Base-by-base conservation (phyloP, 257 asterid species). In the Rubia yunnanensis region DNA sequence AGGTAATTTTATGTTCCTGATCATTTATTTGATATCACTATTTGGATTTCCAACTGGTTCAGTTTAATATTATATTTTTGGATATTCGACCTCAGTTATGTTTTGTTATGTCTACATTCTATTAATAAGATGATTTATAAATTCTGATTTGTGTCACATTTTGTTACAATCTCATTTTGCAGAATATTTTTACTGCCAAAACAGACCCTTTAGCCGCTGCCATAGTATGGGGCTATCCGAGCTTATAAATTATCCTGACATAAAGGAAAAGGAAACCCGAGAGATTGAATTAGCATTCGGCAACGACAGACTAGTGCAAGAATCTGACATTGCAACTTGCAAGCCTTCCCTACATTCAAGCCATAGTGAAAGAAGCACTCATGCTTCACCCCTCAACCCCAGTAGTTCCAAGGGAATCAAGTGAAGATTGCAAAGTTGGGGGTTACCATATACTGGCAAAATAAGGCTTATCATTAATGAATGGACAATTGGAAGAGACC, bases 381-480 rank as follows among this genome's bases (percentile, higher is more conserved):
- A 71, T 95, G 73, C 83, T 89, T 23, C 96, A 89, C 69, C 96
- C 96, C 9, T 72, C 92, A 0, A 91, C 84, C 17, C 95, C 96
- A 34, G 32, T 89, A 35, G 79, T 85, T 2, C 61, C 76, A 0
- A 66, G 95, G 2, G 79, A 82, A 55, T 79, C 91, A 6, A 82
- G 71, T 28, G 68, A 81, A 67, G 89, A 82, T 61, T 86, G 91
- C 80, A 57, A 60, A 30, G 22, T 89, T 2, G 74, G 60, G 48
- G 87, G 91, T 22, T 86, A 80, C 70, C 32, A 49, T 11, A 73
- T 89, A 13, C 82, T 82, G 1, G 78, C 86, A 80, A 77, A 70
- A 85, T 89, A 1, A 65, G 83, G 22, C 69, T 89, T 0, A 72
- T 86, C 13, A 84, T 86, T 36, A 86, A 86, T 23, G 87, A 85